Percentiles rank a stretch among this genome's conserved stretches.
Evolutionary conservation across 2,329 filamentous ascomycete genomes (phyloP).

Genomic region (Penicillium verrucosum): DNA sequence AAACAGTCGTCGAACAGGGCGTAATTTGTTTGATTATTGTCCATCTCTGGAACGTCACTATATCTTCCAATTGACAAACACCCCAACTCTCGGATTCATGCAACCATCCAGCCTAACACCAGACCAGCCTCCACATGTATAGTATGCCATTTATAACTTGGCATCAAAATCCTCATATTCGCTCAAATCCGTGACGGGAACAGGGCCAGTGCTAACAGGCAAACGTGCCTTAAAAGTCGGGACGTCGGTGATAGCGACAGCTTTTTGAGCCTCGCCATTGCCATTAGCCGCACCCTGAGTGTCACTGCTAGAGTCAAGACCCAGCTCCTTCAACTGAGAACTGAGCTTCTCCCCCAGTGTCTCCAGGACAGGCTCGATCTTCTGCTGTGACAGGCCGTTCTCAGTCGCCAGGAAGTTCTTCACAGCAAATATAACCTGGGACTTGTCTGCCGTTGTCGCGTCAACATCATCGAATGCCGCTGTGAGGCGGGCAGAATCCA

Average conservation of each 20-base stretch:
- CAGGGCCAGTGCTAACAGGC: slow-evolving; percentile 67
- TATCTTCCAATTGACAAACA: slow-evolving; percentile 9
- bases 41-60: neutral
- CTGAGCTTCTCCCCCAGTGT: slow-evolving; percentile 51
- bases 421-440: slow-evolving; percentile 52
- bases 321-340: slow-evolving; percentile 44
- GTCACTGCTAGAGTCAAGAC: slow-evolving; percentile 28
- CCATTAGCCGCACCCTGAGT: slow-evolving; percentile 1
- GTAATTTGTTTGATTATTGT: neutral
- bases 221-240: slow-evolving; percentile 75
- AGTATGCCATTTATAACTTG: slow-evolving; percentile 60
- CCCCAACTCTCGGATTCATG: slow-evolving; percentile 10
- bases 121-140: neutral
- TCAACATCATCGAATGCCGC: slow-evolving; percentile 46
- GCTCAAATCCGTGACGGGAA: slow-evolving; percentile 69
- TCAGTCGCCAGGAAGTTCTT: slow-evolving; percentile 51
- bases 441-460: slow-evolving; percentile 46
- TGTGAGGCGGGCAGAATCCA: slow-evolving; percentile 43
- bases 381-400: slow-evolving; percentile 49
- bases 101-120: slow-evolving; percentile 5
- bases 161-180: slow-evolving; percentile 83
- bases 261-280: slow-evolving; percentile 26
- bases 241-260: slow-evolving; percentile 70
- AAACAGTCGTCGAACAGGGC: too few relatives aligned
- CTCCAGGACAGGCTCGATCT: slow-evolving; percentile 48